Conservation (phyloP, 768 basidiomycete genomes). For the Leccinum obscurum region DNA sequence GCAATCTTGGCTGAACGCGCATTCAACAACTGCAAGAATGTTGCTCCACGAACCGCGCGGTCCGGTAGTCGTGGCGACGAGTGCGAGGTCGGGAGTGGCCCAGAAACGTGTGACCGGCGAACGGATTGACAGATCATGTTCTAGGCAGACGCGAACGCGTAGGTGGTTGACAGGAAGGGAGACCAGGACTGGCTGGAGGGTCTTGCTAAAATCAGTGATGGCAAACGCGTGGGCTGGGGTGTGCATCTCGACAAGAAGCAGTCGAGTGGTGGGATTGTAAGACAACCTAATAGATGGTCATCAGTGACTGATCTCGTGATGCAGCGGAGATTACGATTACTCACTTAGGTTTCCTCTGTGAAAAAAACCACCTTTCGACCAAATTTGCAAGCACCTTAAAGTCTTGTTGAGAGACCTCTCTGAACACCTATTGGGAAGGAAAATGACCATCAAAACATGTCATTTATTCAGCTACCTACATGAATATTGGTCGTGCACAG, state of each 20-base stretch:
- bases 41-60: no score
- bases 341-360: background rate
- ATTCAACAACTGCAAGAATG: no score
- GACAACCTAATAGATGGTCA: background rate
- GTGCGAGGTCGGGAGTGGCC: no score
- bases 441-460: background rate
- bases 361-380: background rate
- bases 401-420: background rate
- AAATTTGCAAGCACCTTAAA: background rate
- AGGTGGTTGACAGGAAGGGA: no score
- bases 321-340: background rate
- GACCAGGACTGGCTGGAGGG: no score
- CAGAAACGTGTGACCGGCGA: no score
- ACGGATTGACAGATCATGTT: no score
- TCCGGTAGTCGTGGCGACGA: no score
- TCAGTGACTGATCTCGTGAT: background rate
- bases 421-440: background rate
- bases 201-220: no score
- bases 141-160: no score
- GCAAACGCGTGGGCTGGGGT: background rate
- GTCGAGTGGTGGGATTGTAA: background rate
- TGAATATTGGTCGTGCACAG: background rate
- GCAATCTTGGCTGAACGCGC: no score
- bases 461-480: background rate
- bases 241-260: no score